Conservation (phyloP, 306 rosid genomes). For the Medicago ruthenica region DNA sequence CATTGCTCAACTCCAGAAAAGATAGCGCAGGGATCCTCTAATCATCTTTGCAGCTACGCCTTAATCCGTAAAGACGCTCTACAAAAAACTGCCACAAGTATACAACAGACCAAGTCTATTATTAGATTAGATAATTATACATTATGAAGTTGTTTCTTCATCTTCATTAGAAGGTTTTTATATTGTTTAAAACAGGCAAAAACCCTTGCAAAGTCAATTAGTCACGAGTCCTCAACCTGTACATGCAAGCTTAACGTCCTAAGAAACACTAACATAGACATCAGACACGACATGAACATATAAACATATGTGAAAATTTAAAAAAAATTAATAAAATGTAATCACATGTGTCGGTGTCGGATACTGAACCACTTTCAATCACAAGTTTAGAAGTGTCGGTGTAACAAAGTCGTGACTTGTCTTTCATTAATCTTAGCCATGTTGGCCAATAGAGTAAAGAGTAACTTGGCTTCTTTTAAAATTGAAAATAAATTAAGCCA, state of each 20-base stretch:
- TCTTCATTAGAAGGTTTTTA: neutral
- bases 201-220: neutral
- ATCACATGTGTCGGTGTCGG: too few relatives aligned
- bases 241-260: too few relatives aligned
- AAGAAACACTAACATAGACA: too few relatives aligned
- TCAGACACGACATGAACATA: too few relatives aligned
- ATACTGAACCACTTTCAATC: too few relatives aligned
- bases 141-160: neutral
- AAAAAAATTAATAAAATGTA: too few relatives aligned
- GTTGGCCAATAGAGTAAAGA: neutral
- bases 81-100: slow-evolving; percentile 46
- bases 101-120: slow-evolving; percentile 2
- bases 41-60: slow-evolving; percentile 16
- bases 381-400: too few relatives aligned
- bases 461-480: neutral
- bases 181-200: neutral
- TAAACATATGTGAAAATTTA: too few relatives aligned
- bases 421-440: neutral
- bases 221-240: too few relatives aligned
- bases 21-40: slow-evolving; percentile 18
- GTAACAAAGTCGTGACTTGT: neutral
- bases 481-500: neutral
- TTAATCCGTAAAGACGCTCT: slow-evolving; percentile 29
- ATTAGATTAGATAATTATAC: neutral
- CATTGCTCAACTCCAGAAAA: neutral